phyloP scores from a whole-genome alignment of 352 stramenopile genomes.

The Pythium aristosporum region DNA sequence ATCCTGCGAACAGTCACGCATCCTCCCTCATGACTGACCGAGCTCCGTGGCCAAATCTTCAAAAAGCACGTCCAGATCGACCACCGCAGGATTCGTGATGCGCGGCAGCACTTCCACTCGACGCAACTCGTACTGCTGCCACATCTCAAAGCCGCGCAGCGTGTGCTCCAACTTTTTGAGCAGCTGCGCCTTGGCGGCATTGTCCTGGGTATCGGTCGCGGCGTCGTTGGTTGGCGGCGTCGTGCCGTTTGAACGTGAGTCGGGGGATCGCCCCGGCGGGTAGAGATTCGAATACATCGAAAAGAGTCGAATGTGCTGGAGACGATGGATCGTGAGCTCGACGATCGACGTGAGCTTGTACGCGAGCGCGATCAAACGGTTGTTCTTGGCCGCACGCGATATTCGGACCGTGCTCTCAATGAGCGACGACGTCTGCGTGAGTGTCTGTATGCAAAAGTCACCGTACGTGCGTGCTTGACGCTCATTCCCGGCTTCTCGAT shows the following conservation, averaged over 20 bases:
- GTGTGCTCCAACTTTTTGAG: conserved; percentile 87
- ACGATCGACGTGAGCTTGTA: conserved; percentile 84
- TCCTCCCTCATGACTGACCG: conserved; percentile 22
- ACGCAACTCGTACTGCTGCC: conserved; percentile 76
- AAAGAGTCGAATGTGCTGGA: conserved; percentile 81
- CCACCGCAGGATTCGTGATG: conserved; percentile 70
- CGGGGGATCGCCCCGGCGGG: conserved; percentile 71
- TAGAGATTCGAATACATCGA: conserved; percentile 81
- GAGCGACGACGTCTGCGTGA: conserved; percentile 72
- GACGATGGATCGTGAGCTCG: conserved; percentile 74
- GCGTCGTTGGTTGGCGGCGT: conserved; percentile 64
- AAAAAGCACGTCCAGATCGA: conserved; percentile 69
- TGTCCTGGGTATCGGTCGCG: conserved; percentile 58
- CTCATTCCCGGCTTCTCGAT: conserved; percentile 64
- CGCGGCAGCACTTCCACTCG: conserved; percentile 68
- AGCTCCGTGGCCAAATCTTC: conserved; percentile 71
- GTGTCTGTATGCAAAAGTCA: conserved; percentile 66
- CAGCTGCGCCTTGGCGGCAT: conserved; percentile 59
- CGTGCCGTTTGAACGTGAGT: conserved; percentile 64
- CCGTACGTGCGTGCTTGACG: conserved; percentile 58
- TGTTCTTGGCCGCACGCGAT: conserved; percentile 59
- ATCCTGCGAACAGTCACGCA: not conserved
- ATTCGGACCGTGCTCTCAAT: conserved; percentile 77
- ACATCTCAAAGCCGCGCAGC: conserved; percentile 86
- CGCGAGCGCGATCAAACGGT: conserved; percentile 66